Base-by-base conservation (phyloP, 2,329 filamentous ascomycete genomes). In the Thielaviopsis musarum region DNA sequence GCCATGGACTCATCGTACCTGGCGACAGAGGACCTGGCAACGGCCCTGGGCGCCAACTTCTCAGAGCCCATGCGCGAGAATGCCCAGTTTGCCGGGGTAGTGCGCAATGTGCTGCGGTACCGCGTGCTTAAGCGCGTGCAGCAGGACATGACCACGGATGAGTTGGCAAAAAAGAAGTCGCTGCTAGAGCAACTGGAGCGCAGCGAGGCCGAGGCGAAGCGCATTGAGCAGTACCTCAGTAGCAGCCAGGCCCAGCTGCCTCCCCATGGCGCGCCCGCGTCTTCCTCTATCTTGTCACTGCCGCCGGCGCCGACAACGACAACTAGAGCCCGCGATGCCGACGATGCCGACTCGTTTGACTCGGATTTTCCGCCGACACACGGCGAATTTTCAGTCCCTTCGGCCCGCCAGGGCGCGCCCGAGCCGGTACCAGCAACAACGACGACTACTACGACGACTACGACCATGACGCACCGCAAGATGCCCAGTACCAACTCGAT, bases 61-160 rank as follows among this genome's bases (percentile, higher is more conserved):
- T 90, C 94, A 0, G 94, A 98, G 68, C 93, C 93, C 0, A 96
- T 98, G 89, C 82, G 94, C 59, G 93, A 98, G 72, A 95, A 90
- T 66, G 91, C 93, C 13, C 93, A 98, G 68, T 98, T 98, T 69
- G 93, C 93, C 0, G 88, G 93, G 12, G 89, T 98, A 0, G 93
- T 98, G 3, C 83, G 91, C 51, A 87, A 77, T 64, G 91, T 98
- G 38, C 75, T 98, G 59, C 82, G 88, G 64, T 98, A 96, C 69
- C 79, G 93, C 17, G 85, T 97, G 2, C 74, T 96, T 63, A 98
- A 98, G 74, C 81, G 93, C 54, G 88, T 98, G 58, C 93, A 98
- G 69, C 90, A 97, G 70, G 93, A 98, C 68, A 91, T 97, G 84
- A 97, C 93, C 1, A 85, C 85, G 52, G 93, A 98, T 61, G 91